Conservation (phyloP, 768 basidiomycete genomes). For the Holtermannia corniformis region DNA sequence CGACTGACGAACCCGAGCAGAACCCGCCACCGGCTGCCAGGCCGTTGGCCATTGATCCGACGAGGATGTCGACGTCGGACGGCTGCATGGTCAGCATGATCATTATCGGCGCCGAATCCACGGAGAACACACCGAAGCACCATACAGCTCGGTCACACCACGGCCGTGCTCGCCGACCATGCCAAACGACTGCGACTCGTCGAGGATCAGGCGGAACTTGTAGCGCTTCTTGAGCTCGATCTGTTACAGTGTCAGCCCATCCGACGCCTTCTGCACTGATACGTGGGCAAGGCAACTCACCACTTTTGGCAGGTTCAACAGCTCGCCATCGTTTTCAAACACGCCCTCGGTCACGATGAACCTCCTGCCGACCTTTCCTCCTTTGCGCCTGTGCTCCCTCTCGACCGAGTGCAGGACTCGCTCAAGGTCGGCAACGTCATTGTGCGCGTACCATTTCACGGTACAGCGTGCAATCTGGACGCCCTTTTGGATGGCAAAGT, state of each 20-base stretch:
- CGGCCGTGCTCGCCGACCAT: constrained; percentile 85
- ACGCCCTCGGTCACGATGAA: constrained; percentile 97
- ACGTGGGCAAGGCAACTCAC: constrained; percentile 47
- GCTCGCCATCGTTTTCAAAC: constrained; percentile 86
- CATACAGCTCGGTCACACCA: constrained; percentile 88
- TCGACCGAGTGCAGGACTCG: constrained; percentile 72
- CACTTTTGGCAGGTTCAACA: constrained; percentile 83
- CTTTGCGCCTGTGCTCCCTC: constrained; percentile 79
- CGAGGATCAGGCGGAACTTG: constrained; percentile 90
- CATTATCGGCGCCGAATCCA: background rate
- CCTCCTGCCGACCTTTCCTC: constrained; percentile 67
- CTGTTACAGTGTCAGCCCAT: constrained; percentile 42
- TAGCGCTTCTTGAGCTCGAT: constrained; percentile 90
- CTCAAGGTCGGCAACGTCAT: constrained; percentile 83
- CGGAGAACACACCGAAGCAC: constrained; percentile 77
- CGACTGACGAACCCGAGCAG: constrained; percentile 75
- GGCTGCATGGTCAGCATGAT: constrained; percentile 49
- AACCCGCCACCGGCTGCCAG: constrained; percentile 83
- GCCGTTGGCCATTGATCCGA: constrained; percentile 78
- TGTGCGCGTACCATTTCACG: constrained; percentile 93
- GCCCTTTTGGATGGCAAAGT: constrained; percentile 91
- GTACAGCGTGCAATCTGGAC: constrained; percentile 86
- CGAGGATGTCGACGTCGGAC: constrained; percentile 83
- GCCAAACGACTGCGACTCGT: constrained; percentile 90
- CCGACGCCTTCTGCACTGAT: background rate